Conservation (phyloP, 2,329 filamentous ascomycete genomes). For the Septoria petroselini region DNA sequence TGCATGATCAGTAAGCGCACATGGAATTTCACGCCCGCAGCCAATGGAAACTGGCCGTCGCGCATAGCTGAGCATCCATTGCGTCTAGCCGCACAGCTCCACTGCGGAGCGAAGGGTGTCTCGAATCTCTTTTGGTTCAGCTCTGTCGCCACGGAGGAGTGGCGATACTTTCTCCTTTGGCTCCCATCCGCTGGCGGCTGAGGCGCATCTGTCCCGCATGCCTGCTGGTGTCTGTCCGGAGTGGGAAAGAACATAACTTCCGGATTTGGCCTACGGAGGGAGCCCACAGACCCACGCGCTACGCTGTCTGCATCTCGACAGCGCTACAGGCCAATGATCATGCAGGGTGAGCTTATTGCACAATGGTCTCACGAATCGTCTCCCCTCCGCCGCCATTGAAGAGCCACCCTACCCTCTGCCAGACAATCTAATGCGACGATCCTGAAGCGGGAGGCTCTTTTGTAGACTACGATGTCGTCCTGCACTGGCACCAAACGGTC, state of each 20-base stretch:
- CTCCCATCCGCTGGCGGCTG: constrained; percentile 20
- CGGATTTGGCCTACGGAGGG: constrained; percentile 8
- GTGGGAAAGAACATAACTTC: constrained; percentile 6
- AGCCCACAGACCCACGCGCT: constrained; percentile 17
- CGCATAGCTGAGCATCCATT: constrained; percentile 7
- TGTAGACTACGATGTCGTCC: constrained; percentile 28
- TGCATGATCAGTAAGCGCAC: constrained; percentile 19
- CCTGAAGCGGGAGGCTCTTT: constrained; percentile 20
- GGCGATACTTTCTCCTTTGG: constrained; percentile 22
- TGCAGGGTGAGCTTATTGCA: constrained; percentile 19
- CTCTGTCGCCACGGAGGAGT: constrained; percentile 23
- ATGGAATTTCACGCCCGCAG: constrained; percentile 4
- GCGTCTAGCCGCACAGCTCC: constrained; percentile 10
- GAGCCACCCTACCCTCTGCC: constrained; percentile 25
- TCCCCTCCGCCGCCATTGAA: constrained; percentile 27
- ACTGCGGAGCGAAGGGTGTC: constrained; percentile 2
- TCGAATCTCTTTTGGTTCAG: constrained; percentile 19
- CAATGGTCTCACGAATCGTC: constrained; percentile 22
- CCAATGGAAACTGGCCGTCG: constrained; percentile 11
- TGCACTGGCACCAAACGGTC: constrained; percentile 32
- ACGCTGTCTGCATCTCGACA: constrained; percentile 17
- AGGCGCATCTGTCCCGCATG: constrained; percentile 22
- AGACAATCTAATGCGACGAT: constrained; percentile 23
- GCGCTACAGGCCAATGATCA: constrained; percentile 27
- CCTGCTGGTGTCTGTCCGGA: constrained; percentile 21